Evolutionary conservation across 2,329 filamentous ascomycete genomes (phyloP).

Genomic region (Emergomyces orientalis): DNA sequence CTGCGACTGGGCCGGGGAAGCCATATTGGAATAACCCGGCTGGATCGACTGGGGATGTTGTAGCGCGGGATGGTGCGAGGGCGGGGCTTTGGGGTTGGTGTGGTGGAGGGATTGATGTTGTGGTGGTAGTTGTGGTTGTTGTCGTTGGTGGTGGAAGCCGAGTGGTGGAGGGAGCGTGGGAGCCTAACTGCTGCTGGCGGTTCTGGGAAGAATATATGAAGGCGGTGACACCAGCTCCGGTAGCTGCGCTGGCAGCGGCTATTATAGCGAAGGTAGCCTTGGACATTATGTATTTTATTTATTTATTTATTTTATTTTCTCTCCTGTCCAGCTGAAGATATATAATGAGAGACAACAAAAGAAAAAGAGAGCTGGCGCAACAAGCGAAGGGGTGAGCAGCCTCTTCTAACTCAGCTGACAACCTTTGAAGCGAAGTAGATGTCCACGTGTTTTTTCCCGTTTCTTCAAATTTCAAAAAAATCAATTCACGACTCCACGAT

Average conservation of each 20-base stretch:
- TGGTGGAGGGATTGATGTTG: conserved; percentile 20
- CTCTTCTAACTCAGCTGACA: not conserved
- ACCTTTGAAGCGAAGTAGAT: not conserved
- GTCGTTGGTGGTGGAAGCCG: conserved; percentile 21
- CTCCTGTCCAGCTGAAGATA: not conserved
- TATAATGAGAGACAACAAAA: not conserved
- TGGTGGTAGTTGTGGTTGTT: conserved; percentile 21
- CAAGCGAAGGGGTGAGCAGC: too few relatives aligned
- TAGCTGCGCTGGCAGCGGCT: conserved; percentile 65
- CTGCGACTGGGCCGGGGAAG: conserved; percentile 82
- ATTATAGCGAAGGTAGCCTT: conserved; percentile 68
- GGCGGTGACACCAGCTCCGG: conserved; percentile 63
- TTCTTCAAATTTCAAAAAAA: not conserved
- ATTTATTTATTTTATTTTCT: too few relatives aligned
- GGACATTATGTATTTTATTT: conserved; percentile 51
- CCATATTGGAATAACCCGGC: conserved; percentile 73
- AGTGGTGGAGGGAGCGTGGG: conserved; percentile 26
- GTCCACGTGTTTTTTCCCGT: not conserved
- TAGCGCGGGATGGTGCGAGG: conserved; percentile 23
- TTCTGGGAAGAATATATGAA: conserved; percentile 55
- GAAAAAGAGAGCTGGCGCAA: not conserved
- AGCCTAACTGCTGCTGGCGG: conserved; percentile 36
- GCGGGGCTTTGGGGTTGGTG: conserved; percentile 21
- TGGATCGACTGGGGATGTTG: conserved; percentile 54
- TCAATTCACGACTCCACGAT: not conserved